phyloP scores from a whole-genome alignment of 2,329 filamentous ascomycete species.

The Parastagonospora nodorum region DNA sequence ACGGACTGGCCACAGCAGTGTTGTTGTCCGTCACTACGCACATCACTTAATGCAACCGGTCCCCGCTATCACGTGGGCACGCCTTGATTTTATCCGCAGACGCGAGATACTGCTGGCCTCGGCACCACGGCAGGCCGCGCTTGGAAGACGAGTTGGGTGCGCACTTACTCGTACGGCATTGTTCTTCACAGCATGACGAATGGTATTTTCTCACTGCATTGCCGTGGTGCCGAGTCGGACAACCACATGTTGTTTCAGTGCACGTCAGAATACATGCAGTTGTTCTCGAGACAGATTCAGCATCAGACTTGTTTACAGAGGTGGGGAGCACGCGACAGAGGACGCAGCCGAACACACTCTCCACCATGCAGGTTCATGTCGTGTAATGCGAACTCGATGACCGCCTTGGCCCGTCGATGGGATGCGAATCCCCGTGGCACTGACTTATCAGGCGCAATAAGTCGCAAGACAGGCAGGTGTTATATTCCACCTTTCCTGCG shows the following conservation, averaged over 20 bases:
- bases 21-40: background rate
- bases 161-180: too few relatives aligned
- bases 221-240: background rate
- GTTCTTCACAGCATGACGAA: background rate
- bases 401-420: too few relatives aligned
- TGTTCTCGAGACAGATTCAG: constrained; percentile 22
- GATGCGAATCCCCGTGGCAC: too few relatives aligned
- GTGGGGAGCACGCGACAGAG: constrained; percentile 11
- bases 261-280: constrained; percentile 7
- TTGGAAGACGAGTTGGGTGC: background rate
- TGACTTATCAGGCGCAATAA: too few relatives aligned
- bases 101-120: background rate
- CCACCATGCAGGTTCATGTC: background rate
- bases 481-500: background rate
- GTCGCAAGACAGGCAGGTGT: background rate
- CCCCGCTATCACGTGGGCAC: constrained; percentile 8
- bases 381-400: background rate
- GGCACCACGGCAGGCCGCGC: background rate
- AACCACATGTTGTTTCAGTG: constrained; percentile 12
- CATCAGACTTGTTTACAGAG: constrained; percentile 29
- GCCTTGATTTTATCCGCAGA: constrained; percentile 1
- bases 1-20: background rate
- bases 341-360: too few relatives aligned
- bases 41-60: background rate
- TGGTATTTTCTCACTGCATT: background rate